These are phyloP conservation scores for Skeletonema menzelii DNA, from an alignment of 108 stramenopile species.

Conservation along the genomic window DNA sequence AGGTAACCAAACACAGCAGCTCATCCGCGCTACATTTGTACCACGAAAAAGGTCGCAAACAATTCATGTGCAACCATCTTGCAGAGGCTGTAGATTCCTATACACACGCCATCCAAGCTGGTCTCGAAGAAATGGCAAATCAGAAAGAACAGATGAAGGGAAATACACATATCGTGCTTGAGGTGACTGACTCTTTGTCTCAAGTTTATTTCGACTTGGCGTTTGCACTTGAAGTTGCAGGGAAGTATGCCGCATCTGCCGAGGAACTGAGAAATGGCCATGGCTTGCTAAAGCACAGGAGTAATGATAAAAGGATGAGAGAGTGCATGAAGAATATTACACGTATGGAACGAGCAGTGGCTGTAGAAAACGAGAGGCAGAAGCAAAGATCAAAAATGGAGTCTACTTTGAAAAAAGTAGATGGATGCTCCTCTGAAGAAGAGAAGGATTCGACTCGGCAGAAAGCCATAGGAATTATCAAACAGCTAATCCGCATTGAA, in stretches of 20 bases:
- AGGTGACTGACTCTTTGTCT: constrained; percentile 16
- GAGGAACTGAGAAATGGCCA: constrained; percentile 26
- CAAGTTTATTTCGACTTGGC: constrained; percentile 32
- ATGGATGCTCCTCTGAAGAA: background rate
- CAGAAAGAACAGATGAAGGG: constrained; percentile 5
- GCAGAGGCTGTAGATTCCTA: constrained; percentile 45
- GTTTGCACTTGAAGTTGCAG: constrained; percentile 20
- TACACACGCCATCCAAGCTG: constrained; percentile 20
- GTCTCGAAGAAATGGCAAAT: constrained; percentile 33
- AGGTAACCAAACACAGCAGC: background rate
- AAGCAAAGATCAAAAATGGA: constrained; percentile 2
- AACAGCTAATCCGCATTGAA: constrained; percentile 24
- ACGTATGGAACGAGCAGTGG: constrained; percentile 24
- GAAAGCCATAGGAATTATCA: constrained; percentile 17
- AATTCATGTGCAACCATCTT: constrained; percentile 27
- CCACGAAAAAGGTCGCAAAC: constrained; percentile 8
- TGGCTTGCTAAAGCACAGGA: constrained; percentile 21
- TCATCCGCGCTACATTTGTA: constrained; percentile 16
- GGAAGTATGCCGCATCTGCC: constrained; percentile 24
- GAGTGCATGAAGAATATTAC: constrained; percentile 3
- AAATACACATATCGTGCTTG: background rate
- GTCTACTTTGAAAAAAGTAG: constrained; percentile 14
- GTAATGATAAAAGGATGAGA: constrained; percentile 13
- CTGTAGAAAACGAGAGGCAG: constrained; percentile 15
- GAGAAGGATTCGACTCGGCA: constrained; percentile 22